Base-by-base conservation (phyloP, 2,329 filamentous ascomycete genomes). In the Pestalotiopsis fici region DNA sequence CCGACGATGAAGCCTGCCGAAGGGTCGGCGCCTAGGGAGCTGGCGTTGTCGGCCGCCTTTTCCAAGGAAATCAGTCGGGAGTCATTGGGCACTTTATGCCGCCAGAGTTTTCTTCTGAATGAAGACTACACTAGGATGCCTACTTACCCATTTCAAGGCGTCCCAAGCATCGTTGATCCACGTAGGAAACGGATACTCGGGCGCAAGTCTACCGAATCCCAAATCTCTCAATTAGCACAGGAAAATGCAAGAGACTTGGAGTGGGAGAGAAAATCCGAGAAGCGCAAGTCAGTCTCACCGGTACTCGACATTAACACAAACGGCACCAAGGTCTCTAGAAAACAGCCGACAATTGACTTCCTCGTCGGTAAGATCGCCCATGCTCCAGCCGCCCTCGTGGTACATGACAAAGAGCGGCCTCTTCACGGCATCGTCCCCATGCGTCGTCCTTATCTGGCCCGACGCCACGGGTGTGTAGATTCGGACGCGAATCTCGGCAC, bases 1-100 rank as follows among this genome's bases (percentile, higher is more conserved):
- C 91, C 91, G 31, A 93, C 82, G 2, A 93, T 85, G 13, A 92
- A 88, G 18, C 93, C 83, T 73, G 86, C 89, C 82, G 75, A 73
- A 0, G 81, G 78, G 66, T 85, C 78, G 11, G 80, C 80, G 7
- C 77, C 78, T 3, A 85, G 70, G 2, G 75, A 65, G 23, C 72
- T 43, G 21, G 82, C 80, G 66, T 85, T 81, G 15, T 75, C 69
- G 13, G 78, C 78, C 43, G 76, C 74, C 71, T 70, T 50, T 1
- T 47, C 11, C 1, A 5, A 6, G n/a, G n/a, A n/a, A n/a, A n/a
- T n/a, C n/a, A n/a, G n/a, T n/a, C n/a, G n/a, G n/a, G n/a, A n/a
- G n/a, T n/a, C n/a, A n/a, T n/a, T n/a, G n/a, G n/a, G n/a, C n/a
- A n/a, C n/a, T n/a, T n/a, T n/a, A n/a, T n/a, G n/a, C n/a, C n/a